A percentile compares a stretch with the other conserved stretches of the same genome.
phyloP scores from a whole-genome alignment of 108 stramenopile genomes.

The Heterococcus sp. region DNA sequence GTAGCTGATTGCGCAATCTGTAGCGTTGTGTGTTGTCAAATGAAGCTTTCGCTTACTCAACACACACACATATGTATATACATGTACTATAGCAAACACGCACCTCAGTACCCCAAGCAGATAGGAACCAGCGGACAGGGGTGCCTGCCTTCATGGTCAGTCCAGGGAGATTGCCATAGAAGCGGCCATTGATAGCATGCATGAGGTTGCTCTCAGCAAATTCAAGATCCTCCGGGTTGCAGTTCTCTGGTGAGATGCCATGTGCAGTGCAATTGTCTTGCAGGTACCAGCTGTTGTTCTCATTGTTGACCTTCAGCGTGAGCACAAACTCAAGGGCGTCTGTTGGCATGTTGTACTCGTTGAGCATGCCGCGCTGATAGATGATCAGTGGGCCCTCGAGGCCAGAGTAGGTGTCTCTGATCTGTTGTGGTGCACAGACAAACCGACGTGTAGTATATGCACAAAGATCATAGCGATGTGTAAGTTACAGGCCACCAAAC shows the following conservation, averaged over 20 bases:
- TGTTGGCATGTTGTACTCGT: background rate
- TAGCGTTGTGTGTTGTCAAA: too few species aligned
- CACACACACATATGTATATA: too few species aligned
- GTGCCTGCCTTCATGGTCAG: conserved; percentile 2
- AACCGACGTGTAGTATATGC: too few species aligned
- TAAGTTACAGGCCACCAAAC: too few species aligned
- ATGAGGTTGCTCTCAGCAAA: conserved; percentile 8
- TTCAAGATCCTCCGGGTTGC: background rate
- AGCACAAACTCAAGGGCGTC: background rate
- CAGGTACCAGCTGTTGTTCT: conserved; percentile 5
- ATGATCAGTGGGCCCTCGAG: conserved; percentile 2
- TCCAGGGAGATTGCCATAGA: conserved; percentile 5
- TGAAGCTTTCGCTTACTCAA: too few species aligned
- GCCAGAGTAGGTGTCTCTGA: conserved; percentile 2
- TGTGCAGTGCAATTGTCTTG: background rate
- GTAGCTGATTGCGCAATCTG: too few species aligned
- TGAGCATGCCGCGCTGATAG: background rate
- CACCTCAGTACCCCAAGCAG: conserved; percentile 8
- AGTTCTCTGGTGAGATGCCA: background rate
- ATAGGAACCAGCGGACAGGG: conserved; percentile 4
- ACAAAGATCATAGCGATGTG: too few species aligned
- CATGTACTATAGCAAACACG: background rate
- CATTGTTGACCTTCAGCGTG: background rate
- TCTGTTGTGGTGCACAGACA: too few species aligned
- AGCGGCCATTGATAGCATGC: conserved; percentile 8